Percentiles rank a stretch among this genome's conserved stretches.
Evolutionary conservation across 139 green algal genomes (phyloP).

Genomic region (Micractinium conductrix): DNA sequence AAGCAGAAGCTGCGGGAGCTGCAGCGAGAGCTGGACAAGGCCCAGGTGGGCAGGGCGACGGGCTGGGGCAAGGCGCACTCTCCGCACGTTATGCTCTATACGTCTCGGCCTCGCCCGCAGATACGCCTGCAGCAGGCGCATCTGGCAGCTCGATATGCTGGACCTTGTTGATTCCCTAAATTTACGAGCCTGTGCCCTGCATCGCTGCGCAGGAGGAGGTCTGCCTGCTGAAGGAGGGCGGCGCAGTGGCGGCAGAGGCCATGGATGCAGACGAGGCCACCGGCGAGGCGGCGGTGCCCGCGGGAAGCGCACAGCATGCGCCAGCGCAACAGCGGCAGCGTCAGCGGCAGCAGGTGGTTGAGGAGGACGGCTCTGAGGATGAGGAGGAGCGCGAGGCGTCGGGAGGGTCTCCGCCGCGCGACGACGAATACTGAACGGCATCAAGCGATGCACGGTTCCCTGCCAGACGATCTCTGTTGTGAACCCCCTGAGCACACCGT

Average conservation of each 20-base stretch:
- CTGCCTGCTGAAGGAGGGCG: background rate
- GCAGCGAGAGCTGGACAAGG: conserved; percentile 11
- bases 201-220: background rate
- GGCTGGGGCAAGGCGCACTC: too few species aligned
- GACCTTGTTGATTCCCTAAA: too few species aligned
- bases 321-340: background rate
- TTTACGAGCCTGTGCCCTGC: too few species aligned
- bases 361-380: background rate
- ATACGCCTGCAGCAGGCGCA: too few species aligned
- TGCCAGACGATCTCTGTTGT: too few species aligned
- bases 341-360: background rate
- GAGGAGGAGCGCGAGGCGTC: background rate
- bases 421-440: too few species aligned
- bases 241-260: background rate
- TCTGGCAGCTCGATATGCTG: too few species aligned
- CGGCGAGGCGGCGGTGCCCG: background rate
- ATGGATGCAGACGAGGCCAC: conserved; percentile 14
- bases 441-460: too few species aligned
- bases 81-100: too few species aligned
- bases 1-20: conserved; percentile 35
- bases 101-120: too few species aligned
- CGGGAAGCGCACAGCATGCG: background rate
- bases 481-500: too few species aligned
- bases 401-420: too few species aligned
- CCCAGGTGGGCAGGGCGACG: background rate